A percentile compares a stretch with the other conserved stretches of the same genome.
phyloP scores from a whole-genome alignment of 225 moss, liverwort and hornwort species.

The Pseudoscleropodium purum region DNA sequence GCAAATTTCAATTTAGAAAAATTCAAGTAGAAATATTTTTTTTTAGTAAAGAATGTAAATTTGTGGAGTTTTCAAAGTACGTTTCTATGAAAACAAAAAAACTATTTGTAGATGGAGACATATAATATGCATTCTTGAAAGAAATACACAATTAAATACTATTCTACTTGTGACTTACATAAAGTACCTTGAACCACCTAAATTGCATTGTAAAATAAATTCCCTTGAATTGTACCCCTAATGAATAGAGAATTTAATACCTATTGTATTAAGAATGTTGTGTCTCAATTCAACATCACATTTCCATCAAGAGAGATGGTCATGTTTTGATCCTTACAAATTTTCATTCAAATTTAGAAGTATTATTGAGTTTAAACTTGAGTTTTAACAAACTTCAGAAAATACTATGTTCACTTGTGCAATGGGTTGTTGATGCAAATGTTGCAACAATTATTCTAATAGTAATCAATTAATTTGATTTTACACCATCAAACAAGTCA shows the following conservation, averaged over 20 bases:
- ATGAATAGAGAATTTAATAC: no score
- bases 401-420: no score
- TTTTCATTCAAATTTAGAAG: not conserved
- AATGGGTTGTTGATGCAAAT: not conserved
- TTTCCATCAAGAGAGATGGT: not conserved
- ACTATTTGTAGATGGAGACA: not conserved
- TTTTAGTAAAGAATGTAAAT: no score
- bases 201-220: not conserved
- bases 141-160: not conserved
- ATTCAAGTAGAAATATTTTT: not conserved
- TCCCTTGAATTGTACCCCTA: not conserved
- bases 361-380: not conserved
- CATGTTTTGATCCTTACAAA: not conserved
- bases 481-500: not conserved
- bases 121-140: not conserved
- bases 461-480: not conserved
- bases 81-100: not conserved
- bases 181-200: not conserved
- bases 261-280: not conserved
- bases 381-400: not conserved
- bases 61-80: not conserved
- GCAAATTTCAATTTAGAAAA: not conserved
- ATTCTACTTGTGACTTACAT: rapidly evolving
- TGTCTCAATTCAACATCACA: not conserved
- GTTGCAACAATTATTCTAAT: not conserved